Evolutionary conservation across 352 stramenopile species (phyloP), one percentile per base, ranked within the genome.

Genomic region (Pythium insidiosum): DNA sequence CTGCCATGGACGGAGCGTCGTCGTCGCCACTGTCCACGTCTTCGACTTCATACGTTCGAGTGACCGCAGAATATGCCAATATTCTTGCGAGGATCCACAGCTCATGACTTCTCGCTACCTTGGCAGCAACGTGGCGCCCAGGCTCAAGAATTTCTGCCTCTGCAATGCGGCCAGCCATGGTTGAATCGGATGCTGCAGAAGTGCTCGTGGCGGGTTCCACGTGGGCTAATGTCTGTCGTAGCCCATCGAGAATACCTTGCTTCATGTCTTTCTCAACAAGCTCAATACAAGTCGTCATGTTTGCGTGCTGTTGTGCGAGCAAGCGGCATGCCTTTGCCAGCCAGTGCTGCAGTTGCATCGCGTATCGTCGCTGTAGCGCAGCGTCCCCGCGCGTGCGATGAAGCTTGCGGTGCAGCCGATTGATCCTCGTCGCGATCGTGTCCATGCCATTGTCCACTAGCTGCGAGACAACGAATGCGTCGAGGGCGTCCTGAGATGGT

Each of bases 21-120:
- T 12, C 13, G 4, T 38, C 40, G 16, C 22, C 70, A 3, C 66
- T 66, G 54, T 94, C 81, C 54, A 97, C 87, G 73, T 98, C 93
- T 61, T 97, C 89, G 18, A 98, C 93, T 67, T 97, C 87, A 58
- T 97, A 97, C n/a, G 84, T 87, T 58, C 93, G 85, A 20, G 67
- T 91, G n/a, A 92, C 68, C 22, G 65, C 50, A 56, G 95, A 87
- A 38, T 95, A 97, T 11, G 66, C 61, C 29, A 97, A 68, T 11
- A 98, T 81, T 38, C 74, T 81, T 7, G 89, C 91, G 42, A 98
- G 69, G 60, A 98, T 98, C 91, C 91, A 92, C 38, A 90, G 55
- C 50, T 90, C 78, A 39, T 90, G 78, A 37, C 73, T 84, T 7
- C 78, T 66, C 23, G 78, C 74, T 25, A 90, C 70, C 55, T 86